Base-by-base conservation (phyloP, 1,139 yeast species). In the Saccharomyces hybrid region DNA sequence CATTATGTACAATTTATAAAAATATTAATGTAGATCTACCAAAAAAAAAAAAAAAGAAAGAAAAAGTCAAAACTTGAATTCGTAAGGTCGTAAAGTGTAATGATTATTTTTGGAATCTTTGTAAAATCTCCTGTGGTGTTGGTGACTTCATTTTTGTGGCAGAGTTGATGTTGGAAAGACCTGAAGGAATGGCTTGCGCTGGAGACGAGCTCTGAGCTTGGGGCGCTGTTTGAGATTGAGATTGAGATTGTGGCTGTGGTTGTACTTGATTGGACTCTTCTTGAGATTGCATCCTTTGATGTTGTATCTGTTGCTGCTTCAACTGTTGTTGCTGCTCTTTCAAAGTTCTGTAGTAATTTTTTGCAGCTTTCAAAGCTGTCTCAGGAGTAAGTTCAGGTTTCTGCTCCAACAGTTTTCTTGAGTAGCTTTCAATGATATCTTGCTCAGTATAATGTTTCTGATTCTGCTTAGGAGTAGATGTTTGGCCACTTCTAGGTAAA, bases 121-220 rank as follows among this genome's bases (percentile, higher is more conserved):
- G 66, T 49, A 69, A 58, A 56, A 67, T 63, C 60, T 71, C 71
- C 56, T 66, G 64, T 42, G 74, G 66, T 16, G 70, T 65, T 19
- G 71, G 71, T 16, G 71, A 68, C 32, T 60, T 59, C 6, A 63
- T 55, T 48, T 57, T 58, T n/a, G 49, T 31, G 7, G 34, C 52
- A 12, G 53, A 38, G 12, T 54, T 55, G n/a, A 58, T 47, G 27
- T 49, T 51, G 27, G 46, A 49, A 4, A 48, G 29, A 24, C 44
- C 50, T 9, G 52, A 46, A 16, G 51, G 44, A 9, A 24, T 16
- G 19, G 44, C 9, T 16, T 38, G 44, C 6, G 44, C 19, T 16
- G 44, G 24, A 4, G 44, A 38, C n/a, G 44, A 27, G 19, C 48
- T 51, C 31, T 42, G 50, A 27, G 42, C 14, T 19, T 53, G 56